Evolutionary conservation across 805 yeast species (phyloP).

Genomic region (Scheffersomyces lignosus): DNA sequence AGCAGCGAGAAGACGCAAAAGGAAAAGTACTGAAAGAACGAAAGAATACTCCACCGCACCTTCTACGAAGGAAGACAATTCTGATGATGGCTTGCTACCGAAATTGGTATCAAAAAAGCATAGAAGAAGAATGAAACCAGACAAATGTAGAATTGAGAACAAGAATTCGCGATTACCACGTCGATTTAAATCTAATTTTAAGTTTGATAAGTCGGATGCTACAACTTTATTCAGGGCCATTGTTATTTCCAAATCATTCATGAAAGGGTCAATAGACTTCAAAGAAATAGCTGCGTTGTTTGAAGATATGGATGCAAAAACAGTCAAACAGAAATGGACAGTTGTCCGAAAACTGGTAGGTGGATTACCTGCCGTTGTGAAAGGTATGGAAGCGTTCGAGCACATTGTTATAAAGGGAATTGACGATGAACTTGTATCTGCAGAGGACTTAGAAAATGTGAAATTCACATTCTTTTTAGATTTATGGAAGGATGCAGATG

Average conservation of each 20-base stretch:
- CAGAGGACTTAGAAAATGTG: conserved; percentile 49
- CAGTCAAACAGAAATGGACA: conserved; percentile 68
- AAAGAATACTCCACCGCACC: too few species aligned
- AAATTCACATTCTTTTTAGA: conserved; percentile 54
- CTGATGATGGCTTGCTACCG: conserved; percentile 4
- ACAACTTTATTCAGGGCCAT: conserved; percentile 62
- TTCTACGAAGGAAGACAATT: not conserved
- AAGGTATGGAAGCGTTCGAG: conserved; percentile 69
- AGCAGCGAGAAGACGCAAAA: conserved; percentile 9
- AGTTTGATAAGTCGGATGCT: conserved; percentile 46
- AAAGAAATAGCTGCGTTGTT: conserved; percentile 53
- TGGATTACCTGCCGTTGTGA: conserved; percentile 51
- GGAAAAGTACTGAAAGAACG: conserved; percentile 1
- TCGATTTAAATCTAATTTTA: conserved; percentile 16
- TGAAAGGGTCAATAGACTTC: conserved; percentile 64
- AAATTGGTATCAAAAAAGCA: conserved; percentile 12
- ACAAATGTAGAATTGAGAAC: conserved; percentile 4
- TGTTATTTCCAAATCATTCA: conserved; percentile 63
- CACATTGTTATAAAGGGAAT: conserved; percentile 59
- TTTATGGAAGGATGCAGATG: conserved; percentile 65
- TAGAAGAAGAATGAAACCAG: conserved; percentile 14
- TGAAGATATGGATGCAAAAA: conserved; percentile 39
- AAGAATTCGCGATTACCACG: conserved; percentile 6
- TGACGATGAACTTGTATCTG: conserved; percentile 50
- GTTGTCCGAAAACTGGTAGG: conserved; percentile 53